Evolutionary conservation across 2,329 filamentous ascomycete species (phyloP).

Genomic region (Blastomyces gilchristii): DNA sequence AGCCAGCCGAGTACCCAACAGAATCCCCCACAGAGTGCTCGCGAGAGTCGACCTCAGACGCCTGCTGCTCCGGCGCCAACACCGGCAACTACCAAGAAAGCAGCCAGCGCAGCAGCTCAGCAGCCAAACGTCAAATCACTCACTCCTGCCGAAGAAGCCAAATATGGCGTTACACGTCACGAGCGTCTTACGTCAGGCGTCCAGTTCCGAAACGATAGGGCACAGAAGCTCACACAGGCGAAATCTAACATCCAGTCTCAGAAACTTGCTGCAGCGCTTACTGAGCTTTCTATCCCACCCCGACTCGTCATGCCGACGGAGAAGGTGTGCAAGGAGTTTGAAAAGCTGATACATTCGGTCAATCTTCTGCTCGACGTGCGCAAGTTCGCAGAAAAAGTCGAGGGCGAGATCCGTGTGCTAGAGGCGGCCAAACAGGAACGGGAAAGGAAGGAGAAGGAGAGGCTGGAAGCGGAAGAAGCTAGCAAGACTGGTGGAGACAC

Average conservation of each 20-base stretch:
- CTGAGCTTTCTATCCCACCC: conserved; percentile 38
- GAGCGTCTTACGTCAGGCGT: conserved; percentile 80
- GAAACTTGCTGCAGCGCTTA: conserved; percentile 39
- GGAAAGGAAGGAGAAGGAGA: conserved; percentile 27
- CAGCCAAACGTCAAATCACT: conserved; percentile 57
- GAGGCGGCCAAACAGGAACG: conserved; percentile 34
- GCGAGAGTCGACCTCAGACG: conserved; percentile 24
- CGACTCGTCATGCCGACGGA: conserved; percentile 42
- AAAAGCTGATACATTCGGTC: conserved; percentile 39
- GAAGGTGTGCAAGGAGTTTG: conserved; percentile 41
- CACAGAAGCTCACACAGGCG: conserved; percentile 40
- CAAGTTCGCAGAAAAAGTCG: conserved; percentile 40
- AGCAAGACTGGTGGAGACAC: conserved; percentile 17
- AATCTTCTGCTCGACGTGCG: conserved; percentile 39
- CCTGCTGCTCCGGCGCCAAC: conserved; percentile 30
- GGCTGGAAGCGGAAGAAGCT: conserved; percentile 18
- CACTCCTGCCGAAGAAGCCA: conserved; percentile 60
- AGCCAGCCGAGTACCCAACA: conserved; percentile 41
- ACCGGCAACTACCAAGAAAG: conserved; percentile 28
- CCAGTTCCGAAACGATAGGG: conserved; percentile 64
- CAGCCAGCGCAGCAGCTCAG: conserved; percentile 33
- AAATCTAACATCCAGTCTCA: conserved; percentile 42
- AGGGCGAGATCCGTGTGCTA: conserved; percentile 39
- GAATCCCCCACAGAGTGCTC: conserved; percentile 26
- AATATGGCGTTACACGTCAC: conserved; percentile 75